phyloP scores from a whole-genome alignment of 2,329 filamentous ascomycete species.

The Scorias spongiosa region DNA sequence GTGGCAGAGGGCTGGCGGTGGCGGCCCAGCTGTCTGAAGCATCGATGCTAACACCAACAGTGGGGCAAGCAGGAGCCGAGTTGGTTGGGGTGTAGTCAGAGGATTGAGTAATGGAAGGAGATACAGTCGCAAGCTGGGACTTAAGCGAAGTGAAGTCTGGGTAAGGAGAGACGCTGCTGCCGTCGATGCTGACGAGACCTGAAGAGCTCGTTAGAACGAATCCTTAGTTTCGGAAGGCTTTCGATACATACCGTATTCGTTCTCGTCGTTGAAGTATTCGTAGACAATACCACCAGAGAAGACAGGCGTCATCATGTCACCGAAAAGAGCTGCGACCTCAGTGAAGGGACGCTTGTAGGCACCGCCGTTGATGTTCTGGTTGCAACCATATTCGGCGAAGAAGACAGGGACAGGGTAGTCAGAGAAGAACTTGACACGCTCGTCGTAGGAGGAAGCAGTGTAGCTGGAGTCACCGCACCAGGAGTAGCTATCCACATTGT shows the following conservation, averaged over 20 bases:
- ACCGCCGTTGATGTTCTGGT: constrained; percentile 38
- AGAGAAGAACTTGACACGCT: not conserved
- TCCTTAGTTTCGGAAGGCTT: not conserved
- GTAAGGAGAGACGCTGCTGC: constrained; percentile 38
- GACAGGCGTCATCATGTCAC: constrained; percentile 63
- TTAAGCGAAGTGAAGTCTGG: constrained; percentile 48
- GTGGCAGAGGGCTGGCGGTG: not conserved
- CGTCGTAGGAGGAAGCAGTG: constrained; percentile 57
- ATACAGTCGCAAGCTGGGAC: constrained; percentile 31
- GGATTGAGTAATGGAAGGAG: not conserved
- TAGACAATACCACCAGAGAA: constrained; percentile 96
- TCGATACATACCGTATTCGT: constrained; percentile 42
- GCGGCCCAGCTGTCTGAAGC: not conserved
- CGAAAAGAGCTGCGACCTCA: constrained; percentile 70
- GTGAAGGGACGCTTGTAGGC: constrained; percentile 52
- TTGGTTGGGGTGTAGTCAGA: not conserved
- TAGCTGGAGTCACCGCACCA: constrained; percentile 65
- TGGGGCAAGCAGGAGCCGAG: not conserved
- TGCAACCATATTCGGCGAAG: constrained; percentile 78
- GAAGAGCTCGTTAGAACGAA: not conserved
- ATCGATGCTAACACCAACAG: not conserved
- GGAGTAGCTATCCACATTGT: constrained; percentile 56
- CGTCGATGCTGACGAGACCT: constrained; percentile 53
- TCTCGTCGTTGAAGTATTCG: constrained; percentile 73
- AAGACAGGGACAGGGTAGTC: not conserved